Evolutionary conservation across 2,329 filamentous ascomycete species (phyloP), one percentile per base, ranked within the genome.

Genomic region (Podosphaera xanthii): DNA sequence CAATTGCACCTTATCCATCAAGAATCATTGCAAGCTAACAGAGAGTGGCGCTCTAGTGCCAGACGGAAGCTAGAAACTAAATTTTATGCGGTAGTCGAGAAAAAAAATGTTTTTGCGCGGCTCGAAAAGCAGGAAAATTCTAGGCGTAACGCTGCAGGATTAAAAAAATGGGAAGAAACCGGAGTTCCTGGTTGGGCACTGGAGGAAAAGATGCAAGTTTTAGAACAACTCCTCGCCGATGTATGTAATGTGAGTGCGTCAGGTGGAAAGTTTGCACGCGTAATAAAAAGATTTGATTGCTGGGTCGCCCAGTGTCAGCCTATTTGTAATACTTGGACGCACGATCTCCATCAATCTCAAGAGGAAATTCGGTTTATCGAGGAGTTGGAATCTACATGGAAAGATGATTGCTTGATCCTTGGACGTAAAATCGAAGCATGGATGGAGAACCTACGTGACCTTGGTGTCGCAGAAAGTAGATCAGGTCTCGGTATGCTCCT

Each of bases 1-100:
- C 81, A 84, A 65, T 72, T 86, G 6, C 80, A 83, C 56, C 71
- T 86, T 6, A 68, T 86, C 31, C 82, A 85, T 67, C 75, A 77
- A 62, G 75, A 76, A 58, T 75, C 77, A 2, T 69, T 68, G 1
- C 61, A 67, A 2, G 74, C 75, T 0, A 67, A 73, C 1, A 65
- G 67, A 2, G 70, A 75, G 59, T 86, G 81, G 79, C 74, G 75
- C 61, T 74, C 70, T 1, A 81, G 77, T 64, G 82, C 82, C 1
- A 73, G 73, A 60, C 60, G 63, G 4, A 73, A 72, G 57, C 71
- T 84, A 2, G 72, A 72, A 0, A 63, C 57, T 1, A 73, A 74
- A 14, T 81, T 82, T 64, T 58, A 66, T 12, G 60, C 61, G 1
- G 63, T 68, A 4, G 66, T 67, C 2, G 61, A 62, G 34, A 69